Conservation (phyloP, 768 basidiomycete genomes). For the Mycena vitilis region DNA sequence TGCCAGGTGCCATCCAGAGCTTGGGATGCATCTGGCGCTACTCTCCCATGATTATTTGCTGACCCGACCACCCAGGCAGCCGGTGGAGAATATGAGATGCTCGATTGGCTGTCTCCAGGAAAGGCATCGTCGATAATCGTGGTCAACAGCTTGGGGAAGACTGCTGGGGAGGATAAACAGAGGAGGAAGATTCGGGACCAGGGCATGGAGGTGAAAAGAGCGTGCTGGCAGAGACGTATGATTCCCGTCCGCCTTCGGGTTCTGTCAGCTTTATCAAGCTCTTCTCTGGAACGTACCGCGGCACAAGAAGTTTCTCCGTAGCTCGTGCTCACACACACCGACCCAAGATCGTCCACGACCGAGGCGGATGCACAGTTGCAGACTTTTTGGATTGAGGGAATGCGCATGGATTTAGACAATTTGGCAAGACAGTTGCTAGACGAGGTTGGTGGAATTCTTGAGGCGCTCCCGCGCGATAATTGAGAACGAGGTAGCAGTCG, state of each 20-base stretch:
- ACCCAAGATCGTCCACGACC: too few relatives aligned
- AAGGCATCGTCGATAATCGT: conserved; percentile 23
- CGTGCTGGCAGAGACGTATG: background rate
- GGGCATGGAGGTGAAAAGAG: conserved; percentile 8
- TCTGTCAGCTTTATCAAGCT: background rate
- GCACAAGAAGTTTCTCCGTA: background rate
- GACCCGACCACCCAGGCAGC: background rate
- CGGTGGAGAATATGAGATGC: conserved; percentile 7
- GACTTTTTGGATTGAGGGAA: too few relatives aligned
- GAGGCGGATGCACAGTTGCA: too few relatives aligned
- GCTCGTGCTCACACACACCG: too few relatives aligned
- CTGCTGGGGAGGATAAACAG: background rate
- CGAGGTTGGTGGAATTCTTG: too few relatives aligned
- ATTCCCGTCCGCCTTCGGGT: too few relatives aligned
- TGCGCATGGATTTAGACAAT: too few relatives aligned
- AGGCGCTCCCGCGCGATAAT: too few relatives aligned
- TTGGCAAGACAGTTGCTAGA: too few relatives aligned
- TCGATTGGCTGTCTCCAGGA: conserved; percentile 11
- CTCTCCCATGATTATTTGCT: conserved; percentile 3
- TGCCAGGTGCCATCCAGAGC: conserved; percentile 14
- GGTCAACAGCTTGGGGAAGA: conserved; percentile 14
- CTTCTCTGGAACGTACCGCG: background rate
- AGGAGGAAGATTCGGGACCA: background rate
- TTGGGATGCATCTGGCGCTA: conserved; percentile 4
- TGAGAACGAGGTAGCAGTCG: too few relatives aligned